A percentile compares a stretch with the other conserved stretches of the same genome.
phyloP scores from a whole-genome alignment of 2,329 filamentous ascomycete species.

The Purpureocillium lavendulum region DNA sequence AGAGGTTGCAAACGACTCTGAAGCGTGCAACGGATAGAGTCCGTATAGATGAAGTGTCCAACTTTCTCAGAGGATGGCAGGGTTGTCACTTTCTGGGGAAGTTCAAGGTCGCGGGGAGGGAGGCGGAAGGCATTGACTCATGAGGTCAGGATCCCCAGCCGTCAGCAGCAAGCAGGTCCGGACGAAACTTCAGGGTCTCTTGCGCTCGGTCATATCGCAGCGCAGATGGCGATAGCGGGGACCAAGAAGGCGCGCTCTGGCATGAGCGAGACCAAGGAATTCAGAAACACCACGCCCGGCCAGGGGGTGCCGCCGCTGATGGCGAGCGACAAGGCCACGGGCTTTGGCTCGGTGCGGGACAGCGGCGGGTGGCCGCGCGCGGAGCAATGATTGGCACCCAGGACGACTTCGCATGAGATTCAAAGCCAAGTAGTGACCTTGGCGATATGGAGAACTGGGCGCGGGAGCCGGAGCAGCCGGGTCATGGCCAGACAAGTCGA shows the following conservation, averaged over 20 bases:
- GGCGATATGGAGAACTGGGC: not conserved
- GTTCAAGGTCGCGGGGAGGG: not conserved
- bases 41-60: too few species aligned
- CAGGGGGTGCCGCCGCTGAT: too few species aligned
- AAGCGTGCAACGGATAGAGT: too few species aligned
- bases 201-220: not conserved
- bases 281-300: not conserved
- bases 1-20: too few species aligned
- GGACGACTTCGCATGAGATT: not conserved
- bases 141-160: not conserved
- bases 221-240: too few species aligned
- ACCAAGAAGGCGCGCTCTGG: too few species aligned
- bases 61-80: not conserved
- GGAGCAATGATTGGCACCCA: too few species aligned
- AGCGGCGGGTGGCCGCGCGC: too few species aligned
- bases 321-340: too few species aligned
- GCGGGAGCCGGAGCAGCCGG: not conserved
- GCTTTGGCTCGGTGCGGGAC: too few species aligned
- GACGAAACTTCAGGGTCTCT: not conserved
- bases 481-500: not conserved
- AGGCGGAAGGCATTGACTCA: not conserved
- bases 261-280: not conserved
- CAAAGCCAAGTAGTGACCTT: not conserved
- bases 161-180: not conserved
- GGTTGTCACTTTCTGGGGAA: slow-evolving; percentile 1